phyloP scores from a whole-genome alignment of 2,329 filamentous ascomycete species.

The Neofusicoccum kwambonambiense region DNA sequence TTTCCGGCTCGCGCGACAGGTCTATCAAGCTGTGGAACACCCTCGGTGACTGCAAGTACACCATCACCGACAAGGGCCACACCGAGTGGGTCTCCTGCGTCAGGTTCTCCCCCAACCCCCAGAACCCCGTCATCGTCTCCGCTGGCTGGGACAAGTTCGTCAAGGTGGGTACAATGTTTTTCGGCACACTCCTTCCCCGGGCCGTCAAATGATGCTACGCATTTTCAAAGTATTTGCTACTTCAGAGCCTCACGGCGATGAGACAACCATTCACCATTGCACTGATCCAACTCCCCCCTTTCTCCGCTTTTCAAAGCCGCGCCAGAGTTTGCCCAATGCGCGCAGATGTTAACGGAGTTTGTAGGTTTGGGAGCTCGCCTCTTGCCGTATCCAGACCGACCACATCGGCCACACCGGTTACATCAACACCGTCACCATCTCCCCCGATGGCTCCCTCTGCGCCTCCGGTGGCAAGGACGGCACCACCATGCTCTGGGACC shows the following conservation, averaged over 20 bases:
- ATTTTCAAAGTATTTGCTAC: conserved; percentile 99
- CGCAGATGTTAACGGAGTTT: conserved; percentile 29
- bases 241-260: conserved; percentile 98
- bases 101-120: conserved; percentile 98
- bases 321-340: not conserved
- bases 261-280: conserved; percentile 91
- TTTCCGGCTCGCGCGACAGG: conserved; percentile 96
- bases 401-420: conserved; percentile 99
- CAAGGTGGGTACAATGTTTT: conserved; percentile 71
- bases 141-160: conserved; percentile 99
- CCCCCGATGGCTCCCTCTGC: conserved; percentile 97
- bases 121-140: conserved; percentile 99
- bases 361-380: conserved; percentile 98
- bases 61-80: conserved; percentile 99
- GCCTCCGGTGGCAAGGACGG: conserved; percentile 99
- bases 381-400: conserved; percentile 99
- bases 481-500: conserved; percentile 99
- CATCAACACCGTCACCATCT: conserved; percentile 99
- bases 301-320: conserved; percentile 18
- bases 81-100: conserved; percentile 99
- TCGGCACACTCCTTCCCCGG: conserved; percentile 8
- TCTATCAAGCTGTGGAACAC: conserved; percentile 99
- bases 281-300: conserved; percentile 60
- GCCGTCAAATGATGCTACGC: conserved; percentile 82
- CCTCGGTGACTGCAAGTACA: conserved; percentile 99